Base-by-base conservation (phyloP, 257 asterid genomes). In the Solanum pennellii region DNA sequence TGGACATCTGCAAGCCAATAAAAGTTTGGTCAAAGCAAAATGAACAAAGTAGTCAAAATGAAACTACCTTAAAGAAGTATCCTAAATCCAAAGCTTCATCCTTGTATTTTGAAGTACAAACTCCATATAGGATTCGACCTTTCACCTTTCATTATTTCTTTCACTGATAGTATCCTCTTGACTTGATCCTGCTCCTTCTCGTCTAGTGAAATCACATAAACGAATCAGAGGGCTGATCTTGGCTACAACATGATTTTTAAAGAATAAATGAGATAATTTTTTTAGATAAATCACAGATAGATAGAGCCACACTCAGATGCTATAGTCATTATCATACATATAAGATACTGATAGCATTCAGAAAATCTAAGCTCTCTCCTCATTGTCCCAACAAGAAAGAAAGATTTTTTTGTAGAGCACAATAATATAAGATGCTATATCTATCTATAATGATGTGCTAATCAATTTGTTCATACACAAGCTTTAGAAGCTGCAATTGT, bases 151-250 rank as follows among this genome's bases (percentile, higher is more conserved):
- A 95, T 75, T 21, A 93, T 89, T 77, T 98, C 98, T 90, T 89
- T 93, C 65, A 95, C 89, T 20, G 97, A 91, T 68, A 94, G 83
- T 84, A 83, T 42, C 89, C 86, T 93, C 89, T 90, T 93, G 82
- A 89, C 89, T 77, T 91, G 93, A 91, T 92, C 98, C 86, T 91
- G 93, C 91, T 93, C 98, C 83, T 83, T 95, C 90, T 95, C 98
- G 90, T 91, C 92, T 31, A 97, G 74, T 49, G 97, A 91, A 91
- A 97, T 87, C 98, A 41, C 99, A 98, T 35, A 88, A 87, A 75
- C 98, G 98, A 87, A 97, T 91, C 89, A 94, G n/a, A 95, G 86
- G 83, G 97, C 91, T 88, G 98, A 95, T 88, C 86, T 94, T 25
- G 98, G 98, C 98, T 96, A 76, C 39, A 37, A 37, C 39, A 37